Base-by-base conservation (phyloP, 441 rosid genomes). In the Isatis lusitanica region DNA sequence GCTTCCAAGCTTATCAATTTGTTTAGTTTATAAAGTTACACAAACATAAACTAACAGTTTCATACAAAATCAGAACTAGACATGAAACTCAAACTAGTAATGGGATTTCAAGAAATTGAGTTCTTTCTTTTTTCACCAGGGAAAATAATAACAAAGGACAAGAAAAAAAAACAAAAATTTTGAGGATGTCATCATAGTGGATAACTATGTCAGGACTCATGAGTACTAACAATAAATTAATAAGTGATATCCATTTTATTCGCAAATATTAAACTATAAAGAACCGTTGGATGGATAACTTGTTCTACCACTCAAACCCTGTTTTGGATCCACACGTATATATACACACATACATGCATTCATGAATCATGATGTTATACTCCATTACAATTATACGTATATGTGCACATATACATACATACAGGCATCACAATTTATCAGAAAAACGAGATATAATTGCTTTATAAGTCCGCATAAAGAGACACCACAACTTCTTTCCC, bases 391-490 rank as follows among this genome's bases (percentile, higher is more conserved):
- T 12, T 9, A 36, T 59, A 50, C 55, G 17, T 60, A 33, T 21
- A 63, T 52, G 38, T 42, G 21, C 64, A 24, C 47, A 44, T 55
- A 57, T n/a, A 58, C 1, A 16, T 12, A 43, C 36, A 18, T 26
- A 48, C 11, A 44, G 43, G 21, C 24, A 38, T 28, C 67, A 74
- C 40, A 44, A 46, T 46, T 60, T 56, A 56, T 15, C 55, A 40
- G 38, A 21, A 33, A 21, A 33, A 31, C 0, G 7, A 81, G 72
- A 76, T 75, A 47, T 73, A 80, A 81, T 78, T 70, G 58, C 86
- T 79, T 78, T 66, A 53, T 53, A 74, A 76, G 73, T 79, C 83
- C 73, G 75, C 78, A 75, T 70, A 71, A 75, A 50, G 65, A 79
- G 80, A 79, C 77, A 71, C 75, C 70, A 74, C 64, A 48, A 58